Percentiles rank a stretch among this genome's conserved stretches.
Evolutionary conservation across 1,284 basidiomycete genomes (phyloP).

Genomic region (Laetiporus sulphureus): DNA sequence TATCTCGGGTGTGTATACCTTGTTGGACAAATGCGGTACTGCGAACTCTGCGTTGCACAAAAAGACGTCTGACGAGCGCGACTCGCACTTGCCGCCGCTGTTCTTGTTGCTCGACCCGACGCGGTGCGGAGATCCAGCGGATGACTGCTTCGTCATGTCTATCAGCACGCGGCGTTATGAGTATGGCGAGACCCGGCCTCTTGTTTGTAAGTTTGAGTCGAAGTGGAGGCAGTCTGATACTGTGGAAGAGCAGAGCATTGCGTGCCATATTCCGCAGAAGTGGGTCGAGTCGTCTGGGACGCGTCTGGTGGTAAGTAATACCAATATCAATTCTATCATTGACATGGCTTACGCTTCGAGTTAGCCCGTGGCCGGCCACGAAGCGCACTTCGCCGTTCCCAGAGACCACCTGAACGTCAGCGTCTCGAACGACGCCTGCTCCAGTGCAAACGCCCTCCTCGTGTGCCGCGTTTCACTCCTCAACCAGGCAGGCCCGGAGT

Average conservation of each 20-base stretch:
- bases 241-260: constrained; percentile 40
- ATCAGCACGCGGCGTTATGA: constrained; percentile 73
- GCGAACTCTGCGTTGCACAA: constrained; percentile 85
- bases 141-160: constrained; percentile 81
- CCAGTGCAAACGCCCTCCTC: constrained; percentile 72
- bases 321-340: neutral
- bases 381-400: constrained; percentile 67
- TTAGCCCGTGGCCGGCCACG: constrained; percentile 46
- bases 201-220: constrained; percentile 64
- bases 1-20: constrained; percentile 73
- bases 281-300: constrained; percentile 52
- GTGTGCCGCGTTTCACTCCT: constrained; percentile 68
- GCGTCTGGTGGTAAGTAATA: constrained; percentile 42
- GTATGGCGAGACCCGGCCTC: constrained; percentile 72
- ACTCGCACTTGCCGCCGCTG: constrained; percentile 49
- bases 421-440: constrained; percentile 56
- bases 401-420: constrained; percentile 45
- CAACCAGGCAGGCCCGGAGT: constrained; percentile 66
- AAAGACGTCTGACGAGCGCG: constrained; percentile 38
- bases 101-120: constrained; percentile 86
- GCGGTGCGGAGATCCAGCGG: constrained; percentile 63
- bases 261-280: constrained; percentile 52
- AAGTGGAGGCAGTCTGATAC: constrained; percentile 71
- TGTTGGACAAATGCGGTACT: constrained; percentile 85
- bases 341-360: constrained; percentile 11